These are phyloP conservation scores for Microthyrium microscopicum DNA, from an alignment of 2,329 filamentous ascomycete genomes.

Conservation along the genomic window DNA sequence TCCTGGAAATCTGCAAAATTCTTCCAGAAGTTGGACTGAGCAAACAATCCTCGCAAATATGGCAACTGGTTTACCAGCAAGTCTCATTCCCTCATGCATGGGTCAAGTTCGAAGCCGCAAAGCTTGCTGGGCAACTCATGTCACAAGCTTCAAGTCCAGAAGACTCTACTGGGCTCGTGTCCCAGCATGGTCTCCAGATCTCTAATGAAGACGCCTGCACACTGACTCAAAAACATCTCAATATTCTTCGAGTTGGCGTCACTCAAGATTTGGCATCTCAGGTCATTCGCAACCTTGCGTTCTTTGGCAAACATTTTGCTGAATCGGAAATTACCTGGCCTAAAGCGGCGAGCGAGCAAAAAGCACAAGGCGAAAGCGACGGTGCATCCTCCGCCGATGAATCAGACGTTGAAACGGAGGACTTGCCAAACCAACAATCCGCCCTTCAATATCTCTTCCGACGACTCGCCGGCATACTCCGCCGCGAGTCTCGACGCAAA, in stretches of 20 bases:
- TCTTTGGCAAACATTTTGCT: conserved; percentile 52
- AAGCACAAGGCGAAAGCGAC: conserved; percentile 23
- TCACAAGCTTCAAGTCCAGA: conserved; percentile 57
- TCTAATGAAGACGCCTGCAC: conserved; percentile 52
- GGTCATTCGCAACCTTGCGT: conserved; percentile 64
- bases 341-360: conserved; percentile 22
- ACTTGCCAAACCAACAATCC: conserved; percentile 22
- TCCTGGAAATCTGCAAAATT: conserved; percentile 49
- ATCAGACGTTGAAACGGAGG: conserved; percentile 17
- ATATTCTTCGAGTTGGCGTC: conserved; percentile 45
- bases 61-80: conserved; percentile 50
- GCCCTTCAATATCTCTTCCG: conserved; percentile 61
- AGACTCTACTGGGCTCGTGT: conserved; percentile 36
- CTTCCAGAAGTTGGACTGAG: conserved; percentile 49
- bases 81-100: conserved; percentile 55
- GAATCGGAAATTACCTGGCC: conserved; percentile 17
- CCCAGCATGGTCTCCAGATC: conserved; percentile 56
- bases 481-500: conserved; percentile 40
- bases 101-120: conserved; percentile 62
- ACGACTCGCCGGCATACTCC: conserved; percentile 61
- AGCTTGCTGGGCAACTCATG: conserved; percentile 61
- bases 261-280: conserved; percentile 64
- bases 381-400: conserved; percentile 20
- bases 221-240: conserved; percentile 38
- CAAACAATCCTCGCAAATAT: conserved; percentile 44